Percentiles rank a stretch among this genome's conserved stretches.
Evolutionary conservation across 2,329 filamentous ascomycete species (phyloP).

Genomic region (Akanthomyces lecanii): DNA sequence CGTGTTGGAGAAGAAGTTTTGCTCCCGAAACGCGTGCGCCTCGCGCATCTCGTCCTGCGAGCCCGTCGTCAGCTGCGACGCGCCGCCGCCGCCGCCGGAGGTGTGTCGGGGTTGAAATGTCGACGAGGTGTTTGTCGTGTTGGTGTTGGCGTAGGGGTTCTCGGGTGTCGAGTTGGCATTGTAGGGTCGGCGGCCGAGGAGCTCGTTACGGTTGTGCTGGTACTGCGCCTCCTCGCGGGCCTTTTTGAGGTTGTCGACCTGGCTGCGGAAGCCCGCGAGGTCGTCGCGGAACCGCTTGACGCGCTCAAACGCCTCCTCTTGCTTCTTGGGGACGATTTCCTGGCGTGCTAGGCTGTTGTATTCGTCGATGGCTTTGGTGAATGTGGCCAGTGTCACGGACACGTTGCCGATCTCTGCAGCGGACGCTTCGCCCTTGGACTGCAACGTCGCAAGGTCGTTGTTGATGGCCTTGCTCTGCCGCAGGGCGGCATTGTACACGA

Average conservation of each 20-base stretch:
- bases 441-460: conserved; percentile 68
- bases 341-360: conserved; percentile 82
- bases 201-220: conserved; percentile 65
- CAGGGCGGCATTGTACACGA: conserved; percentile 78
- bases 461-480: conserved; percentile 80
- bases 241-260: conserved; percentile 73
- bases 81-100: conserved; percentile 21
- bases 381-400: conserved; percentile 71
- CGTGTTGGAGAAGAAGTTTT: conserved; percentile 78
- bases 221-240: conserved; percentile 71
- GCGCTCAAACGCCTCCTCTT: conserved; percentile 83
- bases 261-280: conserved; percentile 71
- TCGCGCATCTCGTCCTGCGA: conserved; percentile 67
- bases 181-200: conserved; percentile 81
- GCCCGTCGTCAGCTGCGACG: conserved; percentile 39
- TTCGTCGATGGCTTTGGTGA: conserved; percentile 87
- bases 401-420: conserved; percentile 59
- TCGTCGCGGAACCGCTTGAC: conserved; percentile 82
- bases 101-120: conserved; percentile 41
- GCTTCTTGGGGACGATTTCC: conserved; percentile 86
- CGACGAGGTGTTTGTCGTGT: conserved; percentile 27
- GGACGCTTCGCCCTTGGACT: conserved; percentile 60
- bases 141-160: conserved; percentile 76
- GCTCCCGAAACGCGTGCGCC: conserved; percentile 79
- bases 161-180: conserved; percentile 64